Evolutionary conservation across 108 stramenopile genomes (phyloP), one percentile per base, ranked within the genome.

Genomic region (Cyclostephanos tholiformis): DNA sequence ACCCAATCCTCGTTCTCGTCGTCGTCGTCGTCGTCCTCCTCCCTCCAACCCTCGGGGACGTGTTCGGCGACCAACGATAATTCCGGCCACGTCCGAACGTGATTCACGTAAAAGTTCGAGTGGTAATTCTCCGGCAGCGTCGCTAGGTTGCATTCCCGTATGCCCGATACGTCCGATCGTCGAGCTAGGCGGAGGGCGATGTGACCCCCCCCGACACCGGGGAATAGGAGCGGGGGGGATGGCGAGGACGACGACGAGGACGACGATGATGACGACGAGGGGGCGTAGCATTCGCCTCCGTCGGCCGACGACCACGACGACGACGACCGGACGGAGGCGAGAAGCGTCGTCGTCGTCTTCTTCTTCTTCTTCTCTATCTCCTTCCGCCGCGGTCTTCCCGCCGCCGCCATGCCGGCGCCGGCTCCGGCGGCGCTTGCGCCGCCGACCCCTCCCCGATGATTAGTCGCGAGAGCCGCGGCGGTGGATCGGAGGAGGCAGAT

Each of bases 81-180:
- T 56, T 94, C 88, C 2, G 93, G 93, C 93, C 93, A 96, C 25
- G 84, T 75, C 19, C 88, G 77, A 63, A 96, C 72, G 67, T 96
- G 96, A 53, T 88, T 81, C 25, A 63, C 67, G 53, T 95, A 95
- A 61, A 96, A 96, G 43, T 90, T 75, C 29, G 85, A 49, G 58
- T 91, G 89, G 84, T 96, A 96, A 68, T 96, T 96, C 68, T 96
- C 96, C 23, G 96, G 96, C 59, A 96, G 60, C 19, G 92, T 89
- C 2, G 92, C 93, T 14, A 93, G 76, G 76, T 96, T 96, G 76
- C 92, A 93, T 6, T 82, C 64, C 60, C 89, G 91, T 32, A 96
- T 91, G 16, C 74, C 60, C 9, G 86, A 80, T 13, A 96, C 84
- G 68, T 96, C 96, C 5, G 84, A 65, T 27, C 80, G 69, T 11